Base-by-base conservation (phyloP, 352 stramenopile genomes). In the Pythium diclinum region DNA sequence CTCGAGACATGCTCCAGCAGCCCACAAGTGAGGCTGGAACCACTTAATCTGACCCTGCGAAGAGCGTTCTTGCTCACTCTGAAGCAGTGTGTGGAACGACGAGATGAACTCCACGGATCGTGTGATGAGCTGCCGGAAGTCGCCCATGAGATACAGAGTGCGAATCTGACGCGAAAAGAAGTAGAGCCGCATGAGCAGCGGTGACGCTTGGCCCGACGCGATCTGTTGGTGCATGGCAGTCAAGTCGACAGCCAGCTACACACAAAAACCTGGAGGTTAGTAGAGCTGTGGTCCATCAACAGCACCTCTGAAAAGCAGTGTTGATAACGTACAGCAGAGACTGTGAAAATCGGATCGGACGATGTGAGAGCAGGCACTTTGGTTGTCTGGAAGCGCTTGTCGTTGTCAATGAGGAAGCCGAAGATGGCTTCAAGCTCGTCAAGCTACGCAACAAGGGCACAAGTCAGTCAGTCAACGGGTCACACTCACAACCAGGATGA, bases 351-450 rank as follows among this genome's bases (percentile, higher is more conserved):
- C 1, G 69, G 51, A 57, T 64, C 56, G 58, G 51, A 78, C 76
- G 54, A 72, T 56, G 51, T 52, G 3, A 70, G 16, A 1, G 49
- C n/a, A 1, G 36, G 36, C 2, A 38, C 17, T 17, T 13, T 33
- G 14, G 33, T 21, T n/a, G 61, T 38, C 23, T 52, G 30, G 21
- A 70, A 70, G 11, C 57, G 63, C 33, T 65, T 70, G 51, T 70
- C 63, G 33, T 56, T 71, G 16, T 72, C 56, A 9, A 65, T 21
- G 3, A 72, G 61, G 40, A 66, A 72, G 17, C 59, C 49, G 44
- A 88, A 89, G 55, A 92, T 91, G 33, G 86, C 86, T 44, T 94
- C 86, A 4, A 94, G 71, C 21, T 94, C 86, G 51, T 94, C 86
- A 6, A 91, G 63, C 84, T 93, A 51, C n/a, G 49, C 21, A 48